Evolutionary conservation across 495 filamentous ascomycete species (phyloP).

Genomic region (Trichoderma gamsii): DNA sequence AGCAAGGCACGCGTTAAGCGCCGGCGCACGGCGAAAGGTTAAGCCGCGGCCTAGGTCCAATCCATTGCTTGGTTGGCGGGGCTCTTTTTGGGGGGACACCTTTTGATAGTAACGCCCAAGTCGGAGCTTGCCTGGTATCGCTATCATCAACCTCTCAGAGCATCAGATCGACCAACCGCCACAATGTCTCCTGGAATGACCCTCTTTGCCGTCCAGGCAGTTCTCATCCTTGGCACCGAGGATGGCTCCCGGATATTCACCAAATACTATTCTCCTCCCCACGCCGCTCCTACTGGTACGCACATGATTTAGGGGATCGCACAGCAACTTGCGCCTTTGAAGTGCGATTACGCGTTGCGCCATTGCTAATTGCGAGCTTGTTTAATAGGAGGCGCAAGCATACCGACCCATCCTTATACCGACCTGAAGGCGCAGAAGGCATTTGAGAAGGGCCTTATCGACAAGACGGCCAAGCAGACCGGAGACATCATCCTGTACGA

Average conservation of each 20-base stretch:
- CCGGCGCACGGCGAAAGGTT: slow-evolving; percentile 8
- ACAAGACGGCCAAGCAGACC: slow-evolving; percentile 93
- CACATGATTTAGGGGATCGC: slow-evolving; percentile 5
- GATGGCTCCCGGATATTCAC: slow-evolving; percentile 86
- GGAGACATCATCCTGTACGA: slow-evolving; percentile 96
- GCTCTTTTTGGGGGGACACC: slow-evolving; percentile 14
- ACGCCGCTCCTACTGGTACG: slow-evolving; percentile 51
- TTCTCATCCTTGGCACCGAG: slow-evolving; percentile 82
- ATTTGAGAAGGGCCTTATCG: slow-evolving; percentile 92
- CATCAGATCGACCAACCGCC: slow-evolving; percentile 11
- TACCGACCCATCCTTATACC: slow-evolving; percentile 66
- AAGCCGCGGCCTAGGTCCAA: background rate
- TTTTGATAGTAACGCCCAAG: background rate
- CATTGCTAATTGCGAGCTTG: background rate
- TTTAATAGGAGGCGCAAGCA: slow-evolving; percentile 13
- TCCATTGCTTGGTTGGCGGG: background rate
- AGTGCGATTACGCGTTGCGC: slow-evolving; percentile 4
- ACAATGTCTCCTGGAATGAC: slow-evolving; percentile 58
- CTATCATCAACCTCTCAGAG: slow-evolving; percentile 1
- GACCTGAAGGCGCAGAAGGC: slow-evolving; percentile 86
- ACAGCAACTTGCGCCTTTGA: slow-evolving; percentile 14
- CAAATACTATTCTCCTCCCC: slow-evolving; percentile 91
- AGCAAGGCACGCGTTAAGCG: slow-evolving; percentile 1
- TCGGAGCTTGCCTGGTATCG: slow-evolving; percentile 4
- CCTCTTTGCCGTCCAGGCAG: slow-evolving; percentile 86